Percentiles rank a stretch among this genome's conserved stretches.
Evolutionary conservation across 352 stramenopile species (phyloP).

Genomic region (Saprolegnia diclina): DNA sequence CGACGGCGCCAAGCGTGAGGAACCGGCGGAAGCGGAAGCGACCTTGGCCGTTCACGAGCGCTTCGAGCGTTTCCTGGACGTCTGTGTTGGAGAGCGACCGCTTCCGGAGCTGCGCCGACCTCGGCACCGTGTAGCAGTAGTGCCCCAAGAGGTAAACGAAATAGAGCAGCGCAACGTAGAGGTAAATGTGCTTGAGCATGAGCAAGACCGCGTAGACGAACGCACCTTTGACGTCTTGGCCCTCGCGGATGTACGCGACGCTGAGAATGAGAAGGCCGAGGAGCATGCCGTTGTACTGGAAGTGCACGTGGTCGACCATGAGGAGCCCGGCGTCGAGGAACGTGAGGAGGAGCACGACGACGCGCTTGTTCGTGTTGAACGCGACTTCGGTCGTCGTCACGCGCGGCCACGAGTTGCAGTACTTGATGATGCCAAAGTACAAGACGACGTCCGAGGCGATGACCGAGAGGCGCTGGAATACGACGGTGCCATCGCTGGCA

Average conservation of each 20-base stretch:
- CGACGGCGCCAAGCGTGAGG: slow-evolving; percentile 71
- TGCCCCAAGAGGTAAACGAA: slow-evolving; percentile 93
- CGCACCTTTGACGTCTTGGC: slow-evolving; percentile 82
- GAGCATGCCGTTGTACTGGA: slow-evolving; percentile 99
- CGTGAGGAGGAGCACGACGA: slow-evolving; percentile 80
- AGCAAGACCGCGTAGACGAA: slow-evolving; percentile 90
- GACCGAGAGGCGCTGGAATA: slow-evolving; percentile 92
- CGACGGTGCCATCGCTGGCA: slow-evolving; percentile 51
- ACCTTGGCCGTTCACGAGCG: slow-evolving; percentile 48
- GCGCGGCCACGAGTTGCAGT: slow-evolving; percentile 74
- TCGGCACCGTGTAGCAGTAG: slow-evolving; percentile 70
- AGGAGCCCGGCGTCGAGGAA: slow-evolving; percentile 92
- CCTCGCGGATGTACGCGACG: slow-evolving; percentile 67
- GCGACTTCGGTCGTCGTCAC: slow-evolving; percentile 58
- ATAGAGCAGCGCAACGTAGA: slow-evolving; percentile 93
- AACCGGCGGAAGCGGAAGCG: slow-evolving; percentile 69
- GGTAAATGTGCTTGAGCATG: slow-evolving; percentile 98
- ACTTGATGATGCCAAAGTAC: slow-evolving; percentile 73
- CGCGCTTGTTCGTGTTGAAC: slow-evolving; percentile 38
- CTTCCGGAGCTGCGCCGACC: slow-evolving; percentile 31
- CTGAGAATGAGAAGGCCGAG: slow-evolving; percentile 92
- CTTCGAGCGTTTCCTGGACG: slow-evolving; percentile 58
- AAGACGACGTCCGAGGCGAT: slow-evolving; percentile 87
- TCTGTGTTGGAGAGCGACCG: slow-evolving; percentile 69
- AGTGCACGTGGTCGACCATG: slow-evolving; percentile 98